Conservation (phyloP, 176 grass and related monocot genomes). For the Secale cereale region DNA sequence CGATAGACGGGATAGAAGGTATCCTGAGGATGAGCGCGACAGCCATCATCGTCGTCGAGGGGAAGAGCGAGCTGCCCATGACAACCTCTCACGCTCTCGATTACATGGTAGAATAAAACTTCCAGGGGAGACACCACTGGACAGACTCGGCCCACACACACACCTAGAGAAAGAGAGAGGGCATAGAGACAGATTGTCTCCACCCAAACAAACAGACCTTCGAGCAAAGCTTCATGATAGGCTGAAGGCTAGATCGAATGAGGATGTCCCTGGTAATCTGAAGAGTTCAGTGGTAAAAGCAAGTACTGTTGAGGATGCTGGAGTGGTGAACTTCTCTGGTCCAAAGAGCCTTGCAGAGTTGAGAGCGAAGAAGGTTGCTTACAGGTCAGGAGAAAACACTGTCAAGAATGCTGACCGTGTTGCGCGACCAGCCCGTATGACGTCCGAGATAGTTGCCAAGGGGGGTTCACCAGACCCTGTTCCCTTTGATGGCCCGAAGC, state of each 20-base stretch:
- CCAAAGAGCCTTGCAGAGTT: constrained; percentile 72
- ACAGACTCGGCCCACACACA: constrained; percentile 15
- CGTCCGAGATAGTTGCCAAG: constrained; percentile 29
- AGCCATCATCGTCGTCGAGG: background rate
- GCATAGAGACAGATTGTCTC: constrained; percentile 38
- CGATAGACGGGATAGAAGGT: background rate
- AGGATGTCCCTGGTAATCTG: constrained; percentile 2
- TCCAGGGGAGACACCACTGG: constrained; percentile 22
- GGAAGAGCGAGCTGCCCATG: constrained; percentile 12
- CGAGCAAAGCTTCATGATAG: constrained; percentile 50
- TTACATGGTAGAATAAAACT: constrained; percentile 54
- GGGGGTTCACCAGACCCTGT: constrained; percentile 22
- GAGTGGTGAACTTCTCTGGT: constrained; percentile 41
- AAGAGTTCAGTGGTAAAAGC: constrained; percentile 18
- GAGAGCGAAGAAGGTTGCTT: constrained; percentile 46
- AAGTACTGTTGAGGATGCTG: constrained; percentile 23
- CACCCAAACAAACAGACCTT: constrained; percentile 24
- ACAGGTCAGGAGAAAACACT: constrained; percentile 17
- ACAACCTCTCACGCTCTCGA: constrained; percentile 16
- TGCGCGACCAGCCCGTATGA: constrained; percentile 6
- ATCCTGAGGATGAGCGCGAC: constrained; percentile 27
- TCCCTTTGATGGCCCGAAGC: constrained; percentile 54
- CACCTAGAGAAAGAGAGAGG: constrained; percentile 28
- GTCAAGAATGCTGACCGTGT: background rate
- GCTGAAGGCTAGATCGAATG: constrained; percentile 38